Percentiles rank a stretch among this genome's conserved stretches.
Evolutionary conservation across 768 basidiomycete genomes (phyloP).

Genomic region (Amanita polypyramis): DNA sequence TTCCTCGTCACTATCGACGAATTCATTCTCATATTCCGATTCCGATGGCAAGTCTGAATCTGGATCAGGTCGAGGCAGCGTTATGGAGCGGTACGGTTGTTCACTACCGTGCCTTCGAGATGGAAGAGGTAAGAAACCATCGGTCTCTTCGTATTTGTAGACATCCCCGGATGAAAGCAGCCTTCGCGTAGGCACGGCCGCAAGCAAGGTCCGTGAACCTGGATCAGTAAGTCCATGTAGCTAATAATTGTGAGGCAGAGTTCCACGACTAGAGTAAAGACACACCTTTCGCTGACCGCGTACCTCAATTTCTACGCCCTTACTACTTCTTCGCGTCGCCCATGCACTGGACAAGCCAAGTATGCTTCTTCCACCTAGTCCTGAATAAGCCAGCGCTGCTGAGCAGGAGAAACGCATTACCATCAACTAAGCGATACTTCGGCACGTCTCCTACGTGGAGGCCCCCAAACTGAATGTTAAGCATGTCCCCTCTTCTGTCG

Average conservation of each 20-base stretch:
- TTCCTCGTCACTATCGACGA: slow-evolving; percentile 22
- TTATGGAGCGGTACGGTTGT: slow-evolving; percentile 43
- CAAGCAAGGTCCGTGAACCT: slow-evolving; percentile 40
- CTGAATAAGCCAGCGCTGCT: slow-evolving; percentile 37
- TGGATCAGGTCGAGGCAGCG: slow-evolving; percentile 13
- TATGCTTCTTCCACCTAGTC: slow-evolving; percentile 47
- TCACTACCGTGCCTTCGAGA: slow-evolving; percentile 22
- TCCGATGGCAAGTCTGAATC: slow-evolving; percentile 24
- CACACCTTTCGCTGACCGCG: slow-evolving; percentile 33
- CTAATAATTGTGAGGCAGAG: slow-evolving; percentile 16
- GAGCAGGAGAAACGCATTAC: slow-evolving; percentile 29
- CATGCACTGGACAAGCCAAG: slow-evolving; percentile 49
- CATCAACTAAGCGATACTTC: slow-evolving; percentile 46
- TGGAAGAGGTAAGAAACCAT: slow-evolving; percentile 55
- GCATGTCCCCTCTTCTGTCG: slow-evolving; percentile 54
- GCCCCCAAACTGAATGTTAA: slow-evolving; percentile 61
- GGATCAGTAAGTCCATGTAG: slow-evolving; percentile 49
- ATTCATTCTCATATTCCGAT: slow-evolving; percentile 20
- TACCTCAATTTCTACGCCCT: slow-evolving; percentile 49
- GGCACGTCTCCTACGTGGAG: slow-evolving; percentile 54
- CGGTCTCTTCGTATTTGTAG: slow-evolving; percentile 48
- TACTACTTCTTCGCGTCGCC: slow-evolving; percentile 32
- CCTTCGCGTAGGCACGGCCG: slow-evolving; percentile 38
- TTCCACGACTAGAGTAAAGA: background rate
- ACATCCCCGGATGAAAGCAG: slow-evolving; percentile 27